A percentile compares a stretch with the other conserved stretches of the same genome.
Evolutionary conservation across 78 protist genomes (phyloP).

Genomic region (Dictyostelium citrinum): DNA sequence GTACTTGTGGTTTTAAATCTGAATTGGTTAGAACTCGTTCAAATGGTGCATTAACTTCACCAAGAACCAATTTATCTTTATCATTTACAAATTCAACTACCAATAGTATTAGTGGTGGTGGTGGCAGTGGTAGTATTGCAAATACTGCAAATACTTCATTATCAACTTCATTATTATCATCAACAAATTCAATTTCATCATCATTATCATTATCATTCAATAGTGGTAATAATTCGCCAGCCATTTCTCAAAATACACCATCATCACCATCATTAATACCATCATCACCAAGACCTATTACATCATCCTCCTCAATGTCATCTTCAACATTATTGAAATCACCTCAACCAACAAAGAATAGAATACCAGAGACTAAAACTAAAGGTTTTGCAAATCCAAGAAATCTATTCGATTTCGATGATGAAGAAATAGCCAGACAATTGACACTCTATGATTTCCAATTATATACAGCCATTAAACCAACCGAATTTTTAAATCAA

Average conservation of each 20-base stretch:
- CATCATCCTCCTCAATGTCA: constrained; percentile 1
- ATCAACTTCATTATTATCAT: neutral
- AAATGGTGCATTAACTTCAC: constrained; percentile 51
- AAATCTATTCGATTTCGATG: constrained; percentile 61
- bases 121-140: neutral
- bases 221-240: neutral
- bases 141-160: neutral
- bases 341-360: neutral
- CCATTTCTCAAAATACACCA: neutral
- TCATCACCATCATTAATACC: neutral
- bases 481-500: constrained; percentile 75
- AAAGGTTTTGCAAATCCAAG: constrained; percentile 56
- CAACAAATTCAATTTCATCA: neutral
- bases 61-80: constrained; percentile 8
- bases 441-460: constrained; percentile 62
- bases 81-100: neutral
- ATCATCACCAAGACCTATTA: constrained; percentile 6
- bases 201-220: neutral
- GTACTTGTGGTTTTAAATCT: constrained; percentile 53
- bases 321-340: neutral
- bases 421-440: constrained; percentile 78
- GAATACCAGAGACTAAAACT: constrained; percentile 14
- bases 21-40: constrained; percentile 25
- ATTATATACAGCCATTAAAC: constrained; percentile 50
- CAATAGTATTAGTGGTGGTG: neutral